Evolutionary conservation across 257 asterid species (phyloP).

Genomic region (Voacanga thouarsii): DNA sequence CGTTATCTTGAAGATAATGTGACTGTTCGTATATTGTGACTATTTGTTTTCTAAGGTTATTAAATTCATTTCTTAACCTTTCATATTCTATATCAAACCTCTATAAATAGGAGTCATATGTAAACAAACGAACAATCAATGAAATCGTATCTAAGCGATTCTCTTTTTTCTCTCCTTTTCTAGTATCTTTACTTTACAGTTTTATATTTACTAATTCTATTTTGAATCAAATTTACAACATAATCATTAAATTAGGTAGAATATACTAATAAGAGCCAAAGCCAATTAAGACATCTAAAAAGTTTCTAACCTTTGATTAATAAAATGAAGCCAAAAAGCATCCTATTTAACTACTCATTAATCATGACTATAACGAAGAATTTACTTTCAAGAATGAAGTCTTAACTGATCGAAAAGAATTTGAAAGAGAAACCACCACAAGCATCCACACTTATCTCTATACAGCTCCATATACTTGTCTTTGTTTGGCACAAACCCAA

Average conservation of each 20-base stretch:
- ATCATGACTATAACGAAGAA: neutral
- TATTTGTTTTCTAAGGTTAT: too few relatives aligned
- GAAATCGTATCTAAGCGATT: too few relatives aligned
- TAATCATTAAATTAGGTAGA: neutral
- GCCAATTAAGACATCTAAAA: neutral
- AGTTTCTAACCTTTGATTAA: neutral
- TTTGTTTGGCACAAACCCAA: constrained; percentile 1
- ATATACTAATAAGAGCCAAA: neutral
- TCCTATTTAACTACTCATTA: neutral
- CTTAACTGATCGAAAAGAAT: neutral
- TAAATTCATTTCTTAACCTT: too few relatives aligned
- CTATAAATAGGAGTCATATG: too few relatives aligned
- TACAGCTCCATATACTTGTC: neutral
- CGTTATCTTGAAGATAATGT: too few relatives aligned
- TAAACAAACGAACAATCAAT: too few relatives aligned
- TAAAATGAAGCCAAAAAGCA: neutral
- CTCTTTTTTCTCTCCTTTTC: too few relatives aligned
- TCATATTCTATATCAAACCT: too few relatives aligned
- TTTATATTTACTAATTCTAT: too few relatives aligned
- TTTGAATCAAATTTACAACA: too few relatives aligned
- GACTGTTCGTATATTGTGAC: too few relatives aligned
- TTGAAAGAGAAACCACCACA: neutral
- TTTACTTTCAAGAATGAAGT: neutral
- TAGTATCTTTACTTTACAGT: too few relatives aligned
- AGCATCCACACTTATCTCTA: neutral